Percentiles rank a stretch among this genome's conserved stretches.
phyloP scores from a whole-genome alignment of 1,284 basidiomycete species.

The Apiotrichum brassicae region DNA sequence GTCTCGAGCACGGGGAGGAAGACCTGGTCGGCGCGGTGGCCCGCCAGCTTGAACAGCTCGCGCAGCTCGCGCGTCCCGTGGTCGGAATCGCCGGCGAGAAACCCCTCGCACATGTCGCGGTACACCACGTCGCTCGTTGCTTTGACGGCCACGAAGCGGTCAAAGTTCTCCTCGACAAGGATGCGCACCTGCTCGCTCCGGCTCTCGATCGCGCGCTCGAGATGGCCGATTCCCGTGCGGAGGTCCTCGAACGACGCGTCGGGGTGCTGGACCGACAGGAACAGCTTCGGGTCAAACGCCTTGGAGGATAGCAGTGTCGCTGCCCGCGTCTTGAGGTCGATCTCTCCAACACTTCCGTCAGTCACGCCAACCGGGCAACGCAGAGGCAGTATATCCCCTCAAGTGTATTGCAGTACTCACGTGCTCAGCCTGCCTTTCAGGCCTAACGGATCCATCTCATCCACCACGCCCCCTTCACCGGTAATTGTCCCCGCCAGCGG shows the following conservation, averaged over 20 bases:
- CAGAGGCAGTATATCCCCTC: no score
- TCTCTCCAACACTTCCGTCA: constrained; percentile 21
- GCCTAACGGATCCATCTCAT: constrained; percentile 46
- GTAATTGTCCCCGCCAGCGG: constrained; percentile 36
- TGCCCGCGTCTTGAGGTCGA: constrained; percentile 50
- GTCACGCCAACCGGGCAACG: not conserved
- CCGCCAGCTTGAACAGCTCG: constrained; percentile 72
- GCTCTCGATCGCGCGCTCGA: constrained; percentile 72
- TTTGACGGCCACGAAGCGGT: constrained; percentile 95
- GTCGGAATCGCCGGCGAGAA: constrained; percentile 69
- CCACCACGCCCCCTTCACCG: constrained; percentile 28
- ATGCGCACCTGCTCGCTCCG: constrained; percentile 88
- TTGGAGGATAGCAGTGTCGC: constrained; percentile 81
- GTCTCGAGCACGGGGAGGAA: constrained; percentile 96
- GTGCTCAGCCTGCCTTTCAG: constrained; percentile 32
- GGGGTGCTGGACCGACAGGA: constrained; percentile 86
- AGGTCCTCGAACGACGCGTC: constrained; percentile 94
- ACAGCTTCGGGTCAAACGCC: constrained; percentile 90
- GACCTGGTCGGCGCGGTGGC: constrained; percentile 87
- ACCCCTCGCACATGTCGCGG: constrained; percentile 85
- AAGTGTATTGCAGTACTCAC: constrained; percentile 34
- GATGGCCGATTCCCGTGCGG: constrained; percentile 62
- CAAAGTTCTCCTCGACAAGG: constrained; percentile 96
- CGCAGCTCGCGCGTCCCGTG: constrained; percentile 76
- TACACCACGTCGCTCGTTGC: constrained; percentile 89